A percentile compares a stretch with the other conserved stretches of the same genome.
Evolutionary conservation across 2,329 filamentous ascomycete genomes (phyloP).

Genomic region (Microcera coccophila): DNA sequence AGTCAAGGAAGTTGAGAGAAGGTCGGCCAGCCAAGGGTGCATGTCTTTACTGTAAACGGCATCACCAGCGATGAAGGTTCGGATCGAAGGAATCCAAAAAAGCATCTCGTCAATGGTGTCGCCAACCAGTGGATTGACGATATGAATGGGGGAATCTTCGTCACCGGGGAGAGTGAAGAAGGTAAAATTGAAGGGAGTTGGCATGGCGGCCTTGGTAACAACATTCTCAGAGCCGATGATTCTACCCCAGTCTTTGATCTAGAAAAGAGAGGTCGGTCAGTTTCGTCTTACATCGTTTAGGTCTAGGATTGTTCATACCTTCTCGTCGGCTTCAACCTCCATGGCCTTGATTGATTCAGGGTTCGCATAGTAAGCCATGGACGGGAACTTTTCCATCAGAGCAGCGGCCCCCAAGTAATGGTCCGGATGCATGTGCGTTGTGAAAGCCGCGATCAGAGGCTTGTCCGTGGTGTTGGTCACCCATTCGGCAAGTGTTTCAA

Average conservation of each 20-base stretch:
- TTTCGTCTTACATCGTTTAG: too few relatives aligned
- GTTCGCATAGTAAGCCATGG: too few relatives aligned
- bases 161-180: conserved; percentile 13
- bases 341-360: too few relatives aligned
- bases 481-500: conserved; percentile 8
- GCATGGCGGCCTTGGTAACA: conserved; percentile 2
- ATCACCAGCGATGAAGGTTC: conserved; percentile 12
- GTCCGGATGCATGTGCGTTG: conserved; percentile 11
- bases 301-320: too few relatives aligned
- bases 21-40: conserved; percentile 13
- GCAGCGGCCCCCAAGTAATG: conserved; percentile 10
- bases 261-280: too few relatives aligned
- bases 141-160: conserved; percentile 7
- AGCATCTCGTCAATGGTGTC: conserved; percentile 13
- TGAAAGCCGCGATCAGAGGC: conserved; percentile 12
- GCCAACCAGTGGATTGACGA: conserved; percentile 9
- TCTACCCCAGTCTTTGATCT: conserved; percentile 4
- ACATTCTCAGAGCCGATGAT: conserved; percentile 5
- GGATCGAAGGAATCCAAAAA: conserved; percentile 13
- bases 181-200: conserved; percentile 8
- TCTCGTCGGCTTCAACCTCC: conserved; percentile 6
- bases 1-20: conserved; percentile 4
- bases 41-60: conserved; percentile 8
- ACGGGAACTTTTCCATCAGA: conserved; percentile 8
- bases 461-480: conserved; percentile 11